These are phyloP conservation scores for Alternaria brassicicola DNA, from an alignment of 2,329 filamentous ascomycete species.

Conservation along the genomic window DNA sequence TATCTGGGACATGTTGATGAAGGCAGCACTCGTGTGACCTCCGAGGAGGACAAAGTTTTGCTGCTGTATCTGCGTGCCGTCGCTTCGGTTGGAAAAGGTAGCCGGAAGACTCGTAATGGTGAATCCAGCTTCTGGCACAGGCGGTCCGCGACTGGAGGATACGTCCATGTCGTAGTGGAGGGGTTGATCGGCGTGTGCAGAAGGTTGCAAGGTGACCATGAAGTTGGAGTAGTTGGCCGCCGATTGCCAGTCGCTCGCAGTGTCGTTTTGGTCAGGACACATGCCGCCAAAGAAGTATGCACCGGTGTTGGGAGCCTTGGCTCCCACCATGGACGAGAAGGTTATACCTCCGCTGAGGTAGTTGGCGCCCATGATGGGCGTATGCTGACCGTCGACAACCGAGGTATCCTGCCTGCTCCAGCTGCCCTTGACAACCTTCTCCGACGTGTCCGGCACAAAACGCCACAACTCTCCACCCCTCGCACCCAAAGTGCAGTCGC, in stretches of 20 bases:
- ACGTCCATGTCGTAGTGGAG: slow-evolving; percentile 56
- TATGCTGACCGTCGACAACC: slow-evolving; percentile 43
- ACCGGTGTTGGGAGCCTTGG: slow-evolving; percentile 59
- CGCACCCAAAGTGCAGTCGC: slow-evolving; percentile 67
- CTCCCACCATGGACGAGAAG: slow-evolving; percentile 68
- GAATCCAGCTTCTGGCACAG: slow-evolving; percentile 85
- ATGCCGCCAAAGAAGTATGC: slow-evolving; percentile 88
- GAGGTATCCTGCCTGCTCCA: slow-evolving; percentile 59
- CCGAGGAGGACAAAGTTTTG: slow-evolving; percentile 82
- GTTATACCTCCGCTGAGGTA: slow-evolving; percentile 67
- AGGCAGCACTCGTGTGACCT: slow-evolving; percentile 81
- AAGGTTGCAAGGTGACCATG: slow-evolving; percentile 71
- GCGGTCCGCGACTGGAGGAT: slow-evolving; percentile 64
- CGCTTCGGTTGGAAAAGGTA: slow-evolving; percentile 70
- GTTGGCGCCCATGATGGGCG: slow-evolving; percentile 55
- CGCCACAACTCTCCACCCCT: slow-evolving; percentile 68
- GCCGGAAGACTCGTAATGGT: slow-evolving; percentile 76
- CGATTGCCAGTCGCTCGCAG: slow-evolving; percentile 65
- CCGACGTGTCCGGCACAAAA: slow-evolving; percentile 59
- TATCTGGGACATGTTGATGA: slow-evolving; percentile 92
- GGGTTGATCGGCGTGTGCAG: slow-evolving; percentile 41
- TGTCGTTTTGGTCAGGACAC: slow-evolving; percentile 64
- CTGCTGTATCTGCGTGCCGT: slow-evolving; percentile 70
- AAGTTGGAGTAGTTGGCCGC: slow-evolving; percentile 78
- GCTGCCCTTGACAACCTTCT: slow-evolving; percentile 56